Conservation (phyloP, 2,329 filamentous ascomycete species). For the Ascocoryne sarcoides region DNA sequence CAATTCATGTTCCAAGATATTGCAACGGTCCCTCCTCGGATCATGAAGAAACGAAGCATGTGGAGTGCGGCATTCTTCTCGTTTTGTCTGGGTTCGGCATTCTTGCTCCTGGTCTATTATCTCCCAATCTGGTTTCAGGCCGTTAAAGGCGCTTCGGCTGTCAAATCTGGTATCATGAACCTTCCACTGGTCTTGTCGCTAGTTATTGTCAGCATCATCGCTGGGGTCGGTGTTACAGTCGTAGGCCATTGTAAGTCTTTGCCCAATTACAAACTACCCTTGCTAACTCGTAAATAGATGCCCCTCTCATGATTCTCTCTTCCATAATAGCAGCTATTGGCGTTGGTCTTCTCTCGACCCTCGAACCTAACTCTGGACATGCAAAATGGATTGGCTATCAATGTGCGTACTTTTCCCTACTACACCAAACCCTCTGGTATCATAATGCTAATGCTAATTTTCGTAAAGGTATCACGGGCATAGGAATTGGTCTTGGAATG, state of each 20-base stretch:
- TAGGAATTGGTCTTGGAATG: not conserved
- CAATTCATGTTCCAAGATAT: slow-evolving; percentile 32
- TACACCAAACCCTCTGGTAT: no score
- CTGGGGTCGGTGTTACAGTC: slow-evolving; percentile 25
- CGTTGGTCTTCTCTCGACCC: not conserved
- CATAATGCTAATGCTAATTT: no score
- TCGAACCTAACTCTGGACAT: not conserved
- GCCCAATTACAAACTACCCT: not conserved
- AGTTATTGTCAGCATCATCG: slow-evolving; percentile 19
- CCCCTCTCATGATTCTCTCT: not conserved
- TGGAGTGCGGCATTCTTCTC: slow-evolving; percentile 27
- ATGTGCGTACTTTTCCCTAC: not conserved
- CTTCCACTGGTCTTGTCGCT: slow-evolving; percentile 29
- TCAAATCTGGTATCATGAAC: slow-evolving; percentile 36
- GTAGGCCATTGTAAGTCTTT: slow-evolving; percentile 41
- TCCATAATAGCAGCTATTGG: not conserved
- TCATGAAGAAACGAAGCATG: slow-evolving; percentile 32
- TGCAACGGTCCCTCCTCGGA: slow-evolving; percentile 34
- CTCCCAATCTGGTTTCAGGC: slow-evolving; percentile 42
- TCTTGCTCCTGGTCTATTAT: slow-evolving; percentile 35
- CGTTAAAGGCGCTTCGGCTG: slow-evolving; percentile 34
- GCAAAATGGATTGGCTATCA: not conserved
- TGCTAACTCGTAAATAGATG: not conserved
- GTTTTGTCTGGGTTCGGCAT: slow-evolving; percentile 28
- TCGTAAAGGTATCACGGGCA: not conserved